Evolutionary conservation across 2,329 filamentous ascomycete genomes (phyloP).

Genomic region (Calonectria honghensis): DNA sequence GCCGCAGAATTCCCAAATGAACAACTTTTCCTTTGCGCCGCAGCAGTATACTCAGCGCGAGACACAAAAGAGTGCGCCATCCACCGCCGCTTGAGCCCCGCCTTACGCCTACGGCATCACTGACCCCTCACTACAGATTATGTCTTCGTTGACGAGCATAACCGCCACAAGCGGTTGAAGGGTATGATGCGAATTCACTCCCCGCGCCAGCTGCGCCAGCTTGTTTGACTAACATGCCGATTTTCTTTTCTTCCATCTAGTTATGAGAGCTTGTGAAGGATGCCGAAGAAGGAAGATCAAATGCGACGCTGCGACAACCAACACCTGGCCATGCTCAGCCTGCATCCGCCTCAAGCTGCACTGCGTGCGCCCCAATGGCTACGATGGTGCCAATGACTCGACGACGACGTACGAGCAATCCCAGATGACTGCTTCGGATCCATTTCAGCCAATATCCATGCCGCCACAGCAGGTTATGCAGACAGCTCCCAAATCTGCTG

Average conservation of each 20-base stretch:
- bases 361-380: slow-evolving; percentile 91
- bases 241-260: slow-evolving; percentile 65
- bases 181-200: slow-evolving; percentile 70
- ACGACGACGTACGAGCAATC: slow-evolving; percentile 59
- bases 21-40: slow-evolving; percentile 85
- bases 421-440: slow-evolving; percentile 57
- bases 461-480: slow-evolving; percentile 68
- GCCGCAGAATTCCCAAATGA: slow-evolving; percentile 78
- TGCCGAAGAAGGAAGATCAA: slow-evolving; percentile 97
- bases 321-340: slow-evolving; percentile 97
- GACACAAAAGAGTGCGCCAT: slow-evolving; percentile 86
- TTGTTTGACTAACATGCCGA: slow-evolving; percentile 34
- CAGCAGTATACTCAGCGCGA: slow-evolving; percentile 75
- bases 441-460: slow-evolving; percentile 71
- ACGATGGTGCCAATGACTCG: slow-evolving; percentile 69
- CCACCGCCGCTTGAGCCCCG: slow-evolving; percentile 40
- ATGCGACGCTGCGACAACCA: slow-evolving; percentile 97
- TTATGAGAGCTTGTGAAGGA: slow-evolving; percentile 98
- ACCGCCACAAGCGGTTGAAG: slow-evolving; percentile 97
- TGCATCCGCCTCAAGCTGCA: slow-evolving; percentile 94
- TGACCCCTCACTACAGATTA: slow-evolving; percentile 78
- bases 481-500: slow-evolving; percentile 62
- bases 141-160: slow-evolving; percentile 99
- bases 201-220: not conserved
- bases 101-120: slow-evolving; percentile 28